Evolutionary conservation across 2,329 filamentous ascomycete genomes (phyloP).

Genomic region (Ascochyta lentis): DNA sequence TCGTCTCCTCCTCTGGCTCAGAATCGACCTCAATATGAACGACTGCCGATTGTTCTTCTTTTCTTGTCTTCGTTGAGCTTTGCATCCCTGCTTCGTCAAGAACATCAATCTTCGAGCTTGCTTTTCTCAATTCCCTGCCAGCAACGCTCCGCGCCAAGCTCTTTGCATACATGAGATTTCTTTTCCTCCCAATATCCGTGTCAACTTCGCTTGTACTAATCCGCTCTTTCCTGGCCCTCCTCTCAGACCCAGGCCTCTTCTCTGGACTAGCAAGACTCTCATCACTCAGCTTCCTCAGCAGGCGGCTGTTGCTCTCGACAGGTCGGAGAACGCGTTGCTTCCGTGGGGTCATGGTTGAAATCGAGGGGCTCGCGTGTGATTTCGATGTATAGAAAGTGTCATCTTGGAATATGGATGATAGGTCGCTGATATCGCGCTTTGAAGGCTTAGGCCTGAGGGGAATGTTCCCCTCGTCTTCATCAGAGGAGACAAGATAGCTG

Average conservation of each 20-base stretch:
- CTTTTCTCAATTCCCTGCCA: slow-evolving; percentile 26
- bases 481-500: slow-evolving; percentile 30
- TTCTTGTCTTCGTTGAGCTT: slow-evolving; percentile 4
- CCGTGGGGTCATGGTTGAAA: slow-evolving; percentile 28
- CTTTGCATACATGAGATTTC: slow-evolving; percentile 35
- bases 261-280: slow-evolving; percentile 42
- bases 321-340: slow-evolving; percentile 45
- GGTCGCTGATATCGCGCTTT: slow-evolving; percentile 32
- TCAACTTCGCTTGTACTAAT: slow-evolving; percentile 25
- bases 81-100: slow-evolving; percentile 18
- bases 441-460: slow-evolving; percentile 38
- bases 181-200: slow-evolving; percentile 23
- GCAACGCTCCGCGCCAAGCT: slow-evolving; percentile 37
- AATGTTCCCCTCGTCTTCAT: slow-evolving; percentile 34
- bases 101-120: slow-evolving; percentile 24
- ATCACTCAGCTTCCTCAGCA: slow-evolving; percentile 36
- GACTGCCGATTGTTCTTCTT: slow-evolving; percentile 11
- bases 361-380: slow-evolving; percentile 10
- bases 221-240: slow-evolving; percentile 24
- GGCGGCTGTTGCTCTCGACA: slow-evolving; percentile 40
- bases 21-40: slow-evolving; percentile 19
- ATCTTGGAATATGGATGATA: slow-evolving; percentile 30
- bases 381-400: slow-evolving; percentile 34
- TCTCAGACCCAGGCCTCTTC: slow-evolving; percentile 25
- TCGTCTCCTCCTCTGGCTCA: slow-evolving; percentile 39